Evolutionary conservation across 2,329 filamentous ascomycete species (phyloP), one percentile per base, ranked within the genome.

Genomic region (Dothidotthia symphoricarpi): DNA sequence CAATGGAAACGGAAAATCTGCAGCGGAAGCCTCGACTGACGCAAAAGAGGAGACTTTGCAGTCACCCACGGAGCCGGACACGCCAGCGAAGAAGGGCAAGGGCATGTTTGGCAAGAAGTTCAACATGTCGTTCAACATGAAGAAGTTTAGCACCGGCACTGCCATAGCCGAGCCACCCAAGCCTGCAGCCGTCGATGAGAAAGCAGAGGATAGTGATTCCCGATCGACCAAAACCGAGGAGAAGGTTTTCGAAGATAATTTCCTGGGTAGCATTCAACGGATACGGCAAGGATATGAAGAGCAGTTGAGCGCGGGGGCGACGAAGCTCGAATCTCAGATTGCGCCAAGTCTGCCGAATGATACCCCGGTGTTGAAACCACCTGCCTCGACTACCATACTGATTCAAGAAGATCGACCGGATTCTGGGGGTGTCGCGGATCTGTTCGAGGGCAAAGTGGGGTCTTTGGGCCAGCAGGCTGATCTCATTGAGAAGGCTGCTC

Each of bases 391-490:
- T 2, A 76, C 73, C 0, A 78, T 84, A 22, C 69, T 83, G 12
- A 83, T 84, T 25, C 81, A 84, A 55, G 81, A 83, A 59, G 81
- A 84, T 43, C 72, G 76, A 4, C 77, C 78, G 2, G 79, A 81
- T 49, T 74, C 76, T 26, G 80, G 79, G 16, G 80, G 81, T 19
- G 77, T 82, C 40, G 87, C 88, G 17, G 93, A 97, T 71, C 73
- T 97, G 9, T 98, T 96, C 62, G 80, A 93, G 57, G 91, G 93
- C 17, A 95, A 85, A 3, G 87, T 97, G 3, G 85, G 81, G 39
- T 82, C 80, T 6, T 76, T 94, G 4, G 86, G 85, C 1, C 74
- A 79, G 31, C 87, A 95, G 55, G 84, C 83, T 14, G 88, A 95
- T 64, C 70, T 84, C 14, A 84, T 98, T 35, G 90, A 97, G 69